Base-by-base conservation (phyloP, 352 stramenopile species). In the Phytophthora kernoviae region DNA sequence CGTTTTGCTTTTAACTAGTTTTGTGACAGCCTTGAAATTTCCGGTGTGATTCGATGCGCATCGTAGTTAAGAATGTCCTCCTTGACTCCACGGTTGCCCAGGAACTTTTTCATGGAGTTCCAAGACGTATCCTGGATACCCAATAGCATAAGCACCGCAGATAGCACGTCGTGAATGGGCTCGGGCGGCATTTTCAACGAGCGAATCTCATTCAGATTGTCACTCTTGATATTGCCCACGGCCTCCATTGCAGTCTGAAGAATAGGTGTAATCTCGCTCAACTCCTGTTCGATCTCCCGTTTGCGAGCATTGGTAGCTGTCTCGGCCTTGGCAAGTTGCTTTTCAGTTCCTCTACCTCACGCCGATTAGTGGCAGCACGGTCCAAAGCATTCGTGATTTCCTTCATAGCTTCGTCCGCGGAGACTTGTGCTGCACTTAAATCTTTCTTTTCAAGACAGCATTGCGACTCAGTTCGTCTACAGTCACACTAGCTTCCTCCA, bases 31-130 rank as follows among this genome's bases (percentile, higher is more conserved):
- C 27, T 95, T 94, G 12, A 90, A 20, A 98, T 95, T 12, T 97
- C 91, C 0, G 82, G 73, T 1, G 86, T 96, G 59, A 99, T 98
- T 0, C 84, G 76, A 24, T 91, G 87, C 4, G 94, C 90, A 41
- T 99, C 95, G 47, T 96, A 99, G 70, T 98, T 98, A 5, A 98
- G 74, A 54, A 99, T 98, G 27, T 99, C 91, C 39, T 98, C 96
- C 56, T 98, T 98, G 4, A 99, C 94, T 1, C 93, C 93, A 21
- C 94, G 87, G 49, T 98, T 97, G 2, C 94, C 91, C 1, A 99
- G 62, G 57, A 99, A 99, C 61, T 97, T 97, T 61, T 98, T 98
- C 94, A 99, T 99, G 11, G 85, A 97, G 54, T 97, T 93, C 96
- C 96, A 99, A 1, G 90, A 97, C 14, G 92, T 97, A 60, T 99